A percentile compares a stretch with the other conserved stretches of the same genome.
Evolutionary conservation across 1,284 basidiomycete species (phyloP).

Genomic region (Ceratobasidium sp.): DNA sequence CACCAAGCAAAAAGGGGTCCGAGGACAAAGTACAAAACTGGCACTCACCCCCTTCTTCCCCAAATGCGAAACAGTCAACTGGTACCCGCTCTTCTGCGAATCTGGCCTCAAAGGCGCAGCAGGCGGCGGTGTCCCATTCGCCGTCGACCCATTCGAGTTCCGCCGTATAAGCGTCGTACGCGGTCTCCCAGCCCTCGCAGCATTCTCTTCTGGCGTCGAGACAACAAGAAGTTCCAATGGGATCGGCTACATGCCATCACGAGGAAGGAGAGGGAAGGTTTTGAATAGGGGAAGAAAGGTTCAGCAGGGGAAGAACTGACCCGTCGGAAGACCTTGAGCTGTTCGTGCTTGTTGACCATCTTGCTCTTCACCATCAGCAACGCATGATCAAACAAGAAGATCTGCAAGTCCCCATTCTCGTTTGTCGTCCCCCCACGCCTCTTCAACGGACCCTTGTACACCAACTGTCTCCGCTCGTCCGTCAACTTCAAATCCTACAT

Average conservation of each 20-base stretch:
- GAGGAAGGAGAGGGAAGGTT: constrained; percentile 1
- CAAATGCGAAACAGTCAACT: constrained; percentile 92
- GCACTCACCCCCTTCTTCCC: constrained; percentile 76
- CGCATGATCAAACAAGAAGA: constrained; percentile 98
- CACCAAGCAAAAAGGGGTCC: neutral
- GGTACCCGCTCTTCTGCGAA: constrained; percentile 81
- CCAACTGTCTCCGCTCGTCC: constrained; percentile 89
- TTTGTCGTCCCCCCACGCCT: constrained; percentile 81
- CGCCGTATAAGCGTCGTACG: constrained; percentile 47
- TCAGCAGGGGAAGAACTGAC: constrained; percentile 61
- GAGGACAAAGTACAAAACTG: neutral
- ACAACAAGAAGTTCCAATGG: constrained; percentile 93
- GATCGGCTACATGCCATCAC: constrained; percentile 74
- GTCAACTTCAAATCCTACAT: constrained; percentile 83
- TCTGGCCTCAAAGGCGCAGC: constrained; percentile 18
- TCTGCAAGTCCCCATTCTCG: constrained; percentile 88
- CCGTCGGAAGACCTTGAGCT: constrained; percentile 92
- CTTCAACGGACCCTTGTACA: constrained; percentile 94
- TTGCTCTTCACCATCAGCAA: constrained; percentile 92
- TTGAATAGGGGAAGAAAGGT: neutral
- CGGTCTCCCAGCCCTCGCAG: constrained; percentile 41
- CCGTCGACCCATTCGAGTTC: constrained; percentile 43
- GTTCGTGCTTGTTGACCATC: constrained; percentile 81
- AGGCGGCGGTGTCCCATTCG: constrained; percentile 20
- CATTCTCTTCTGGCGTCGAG: constrained; percentile 77